Evolutionary conservation across 106 monocot species (phyloP).

Genomic region (Xerophyta viscosa): DNA sequence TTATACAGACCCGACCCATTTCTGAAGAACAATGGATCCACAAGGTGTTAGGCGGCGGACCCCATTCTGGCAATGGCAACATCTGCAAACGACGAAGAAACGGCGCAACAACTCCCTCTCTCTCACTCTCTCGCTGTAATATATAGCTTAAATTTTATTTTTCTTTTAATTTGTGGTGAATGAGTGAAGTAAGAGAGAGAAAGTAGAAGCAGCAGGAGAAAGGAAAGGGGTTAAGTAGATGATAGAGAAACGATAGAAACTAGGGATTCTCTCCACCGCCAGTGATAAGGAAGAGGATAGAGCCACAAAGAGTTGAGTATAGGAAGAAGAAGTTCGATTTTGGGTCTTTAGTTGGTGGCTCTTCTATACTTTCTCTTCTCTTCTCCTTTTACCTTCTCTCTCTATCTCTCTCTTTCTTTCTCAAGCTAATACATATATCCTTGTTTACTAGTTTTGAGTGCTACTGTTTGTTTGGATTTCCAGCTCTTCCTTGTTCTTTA

Average conservation of each 20-base stretch:
- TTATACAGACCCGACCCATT: too few species aligned
- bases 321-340: too few species aligned
- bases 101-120: too few species aligned
- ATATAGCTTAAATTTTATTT: too few species aligned
- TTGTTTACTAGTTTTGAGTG: constrained; percentile 37
- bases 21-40: too few species aligned
- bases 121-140: too few species aligned
- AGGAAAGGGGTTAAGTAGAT: background rate
- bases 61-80: too few species aligned
- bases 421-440: too few species aligned
- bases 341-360: constrained; percentile 20
- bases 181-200: background rate
- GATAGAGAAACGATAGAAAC: background rate
- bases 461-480: constrained; percentile 77
- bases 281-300: background rate
- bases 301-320: constrained; percentile 3
- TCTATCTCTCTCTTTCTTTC: background rate
- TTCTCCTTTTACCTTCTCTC: background rate
- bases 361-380: constrained; percentile 5
- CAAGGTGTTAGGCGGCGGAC: too few species aligned
- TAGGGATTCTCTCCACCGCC: background rate
- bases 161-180: background rate
- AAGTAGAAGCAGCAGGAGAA: background rate
- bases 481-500: constrained; percentile 50
- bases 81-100: too few species aligned